Conservation (phyloP, 805 yeast genomes). For the Clavispora fructus region DNA sequence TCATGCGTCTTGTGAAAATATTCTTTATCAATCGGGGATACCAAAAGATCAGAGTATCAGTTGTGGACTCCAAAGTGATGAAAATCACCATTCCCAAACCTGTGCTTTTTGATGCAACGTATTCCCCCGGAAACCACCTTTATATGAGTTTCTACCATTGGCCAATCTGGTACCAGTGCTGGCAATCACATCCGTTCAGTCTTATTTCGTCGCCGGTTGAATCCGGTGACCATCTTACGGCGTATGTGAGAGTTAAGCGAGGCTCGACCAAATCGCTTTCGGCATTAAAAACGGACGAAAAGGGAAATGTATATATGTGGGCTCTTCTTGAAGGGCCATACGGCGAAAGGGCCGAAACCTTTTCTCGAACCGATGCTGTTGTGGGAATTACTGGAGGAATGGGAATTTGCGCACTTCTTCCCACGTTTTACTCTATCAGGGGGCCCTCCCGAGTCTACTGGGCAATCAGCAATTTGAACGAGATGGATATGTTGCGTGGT, state of each 20-base stretch:
- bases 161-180: conserved; percentile 15
- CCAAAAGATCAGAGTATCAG: conserved; percentile 3
- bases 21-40: conserved; percentile 13
- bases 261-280: conserved; percentile 10
- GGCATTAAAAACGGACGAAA: conserved; percentile 9
- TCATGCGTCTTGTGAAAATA: conserved; percentile 9
- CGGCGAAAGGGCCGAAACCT: conserved; percentile 9
- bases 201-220: conserved; percentile 12
- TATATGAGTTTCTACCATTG: conserved; percentile 14
- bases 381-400: conserved; percentile 16
- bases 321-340: conserved; percentile 17
- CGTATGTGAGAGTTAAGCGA: conserved; percentile 13
- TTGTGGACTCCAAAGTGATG: conserved; percentile 9
- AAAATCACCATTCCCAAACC: conserved; percentile 13
- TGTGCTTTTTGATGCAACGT: conserved; percentile 7
- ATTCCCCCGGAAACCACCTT: conserved; percentile 12
- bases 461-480: conserved; percentile 11
- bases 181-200: conserved; percentile 15
- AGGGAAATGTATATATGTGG: conserved; percentile 12
- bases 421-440: conserved; percentile 5
- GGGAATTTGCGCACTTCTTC: conserved; percentile 13
- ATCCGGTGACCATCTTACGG: conserved; percentile 6
- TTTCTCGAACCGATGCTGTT: conserved; percentile 6
- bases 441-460: conserved; percentile 9
- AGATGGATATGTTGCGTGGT: conserved; percentile 5